Evolutionary conservation across 805 yeast species (phyloP).

Genomic region (Teunomyces gatunensis): DNA sequence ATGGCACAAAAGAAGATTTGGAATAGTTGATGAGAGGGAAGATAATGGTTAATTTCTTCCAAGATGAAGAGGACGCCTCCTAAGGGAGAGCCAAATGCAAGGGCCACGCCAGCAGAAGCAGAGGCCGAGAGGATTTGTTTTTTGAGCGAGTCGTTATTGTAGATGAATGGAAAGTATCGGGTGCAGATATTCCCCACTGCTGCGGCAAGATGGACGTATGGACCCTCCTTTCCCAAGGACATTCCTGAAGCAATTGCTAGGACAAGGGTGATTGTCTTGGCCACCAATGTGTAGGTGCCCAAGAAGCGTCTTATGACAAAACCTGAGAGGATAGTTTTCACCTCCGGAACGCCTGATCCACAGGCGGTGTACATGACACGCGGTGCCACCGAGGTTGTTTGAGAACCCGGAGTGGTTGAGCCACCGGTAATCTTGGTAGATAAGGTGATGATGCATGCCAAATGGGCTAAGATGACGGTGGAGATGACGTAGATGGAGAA

Average conservation of each 20-base stretch:
- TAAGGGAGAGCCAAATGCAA: slow-evolving; percentile 59
- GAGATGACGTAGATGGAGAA: slow-evolving; percentile 34
- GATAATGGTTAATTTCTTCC: slow-evolving; percentile 55
- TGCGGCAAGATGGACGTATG: slow-evolving; percentile 58
- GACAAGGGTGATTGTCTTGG: slow-evolving; percentile 47
- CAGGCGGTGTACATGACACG: slow-evolving; percentile 47
- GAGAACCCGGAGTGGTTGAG: background rate
- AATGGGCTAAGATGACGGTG: slow-evolving; percentile 42
- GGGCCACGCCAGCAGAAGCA: slow-evolving; percentile 58
- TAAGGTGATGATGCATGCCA: slow-evolving; percentile 46
- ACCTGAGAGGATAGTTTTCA: slow-evolving; percentile 57
- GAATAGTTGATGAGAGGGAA: slow-evolving; percentile 54
- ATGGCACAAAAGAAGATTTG: slow-evolving; percentile 57
- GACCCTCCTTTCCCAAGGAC: slow-evolving; percentile 60
- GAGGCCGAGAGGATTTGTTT: slow-evolving; percentile 56
- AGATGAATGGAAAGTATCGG: slow-evolving; percentile 44
- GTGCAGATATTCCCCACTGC: slow-evolving; percentile 56
- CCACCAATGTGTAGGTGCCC: slow-evolving; percentile 49
- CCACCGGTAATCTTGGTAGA: slow-evolving; percentile 39
- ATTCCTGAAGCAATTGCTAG: slow-evolving; percentile 58
- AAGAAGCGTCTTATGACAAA: slow-evolving; percentile 53
- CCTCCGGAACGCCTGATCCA: slow-evolving; percentile 64
- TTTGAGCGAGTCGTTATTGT: slow-evolving; percentile 47
- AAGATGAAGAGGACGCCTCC: slow-evolving; percentile 58
- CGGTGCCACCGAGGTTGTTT: slow-evolving; percentile 7